Evolutionary conservation across 306 rosid genomes (phyloP).

Genomic region (Prunus campanulata): DNA sequence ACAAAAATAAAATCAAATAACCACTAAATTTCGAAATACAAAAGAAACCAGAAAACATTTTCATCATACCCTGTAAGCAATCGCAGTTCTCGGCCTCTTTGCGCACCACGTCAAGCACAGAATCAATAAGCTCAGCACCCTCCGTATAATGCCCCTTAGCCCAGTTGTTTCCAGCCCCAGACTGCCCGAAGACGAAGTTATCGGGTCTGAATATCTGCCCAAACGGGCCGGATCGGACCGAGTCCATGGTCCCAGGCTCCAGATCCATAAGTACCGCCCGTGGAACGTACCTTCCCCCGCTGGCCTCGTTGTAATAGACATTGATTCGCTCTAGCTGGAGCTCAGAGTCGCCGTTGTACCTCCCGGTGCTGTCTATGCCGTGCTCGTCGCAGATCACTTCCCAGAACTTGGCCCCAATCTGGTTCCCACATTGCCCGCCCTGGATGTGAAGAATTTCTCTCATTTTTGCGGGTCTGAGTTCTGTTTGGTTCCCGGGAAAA

Average conservation of each 20-base stretch:
- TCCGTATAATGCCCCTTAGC: conserved; percentile 53
- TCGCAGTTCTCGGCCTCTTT: conserved; percentile 57
- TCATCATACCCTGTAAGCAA: conserved; percentile 44
- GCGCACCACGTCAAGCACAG: conserved; percentile 50
- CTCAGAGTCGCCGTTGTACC: conserved; percentile 40
- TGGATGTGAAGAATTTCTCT: conserved; percentile 56
- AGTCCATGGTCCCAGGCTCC: conserved; percentile 56
- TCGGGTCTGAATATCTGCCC: conserved; percentile 52
- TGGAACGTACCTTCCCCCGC: conserved; percentile 49
- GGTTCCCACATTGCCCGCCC: conserved; percentile 58
- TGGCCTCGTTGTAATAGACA: conserved; percentile 52
- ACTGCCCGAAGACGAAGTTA: conserved; percentile 51
- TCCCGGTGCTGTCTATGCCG: conserved; percentile 44
- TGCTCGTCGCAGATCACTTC: conserved; percentile 57
- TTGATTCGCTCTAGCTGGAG: conserved; percentile 52
- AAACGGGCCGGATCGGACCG: conserved; percentile 46
- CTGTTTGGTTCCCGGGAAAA: conserved; percentile 8
- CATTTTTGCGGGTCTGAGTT: conserved; percentile 7
- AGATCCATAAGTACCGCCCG: conserved; percentile 57
- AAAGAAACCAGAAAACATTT: neutral
- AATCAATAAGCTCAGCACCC: conserved; percentile 54
- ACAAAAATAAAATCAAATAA: neutral
- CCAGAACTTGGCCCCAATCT: conserved; percentile 58
- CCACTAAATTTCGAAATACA: neutral
- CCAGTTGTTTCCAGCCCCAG: conserved; percentile 58